A percentile compares a stretch with the other conserved stretches of the same genome.
phyloP scores from a whole-genome alignment of 148 eudicot genomes.

The Nyssa sinensis region DNA sequence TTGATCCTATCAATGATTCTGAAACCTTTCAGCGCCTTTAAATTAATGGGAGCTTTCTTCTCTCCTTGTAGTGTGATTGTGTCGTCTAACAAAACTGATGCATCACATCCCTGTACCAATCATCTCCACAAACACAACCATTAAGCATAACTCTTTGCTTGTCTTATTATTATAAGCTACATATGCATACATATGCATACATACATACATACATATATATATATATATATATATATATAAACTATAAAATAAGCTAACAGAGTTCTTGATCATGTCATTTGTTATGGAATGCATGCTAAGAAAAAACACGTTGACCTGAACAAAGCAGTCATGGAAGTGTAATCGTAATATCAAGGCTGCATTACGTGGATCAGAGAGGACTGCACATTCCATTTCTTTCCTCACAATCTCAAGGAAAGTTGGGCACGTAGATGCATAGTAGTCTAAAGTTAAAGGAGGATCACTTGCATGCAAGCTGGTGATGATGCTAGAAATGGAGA shows the following conservation, averaged over 20 bases:
- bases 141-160: too few relatives aligned
- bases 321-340: conserved; percentile 96
- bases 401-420: conserved; percentile 52
- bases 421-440: conserved; percentile 72
- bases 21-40: conserved; percentile 66
- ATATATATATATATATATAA: too few relatives aligned
- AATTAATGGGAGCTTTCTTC: conserved; percentile 62
- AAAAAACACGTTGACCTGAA: conserved; percentile 54
- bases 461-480: conserved; percentile 34
- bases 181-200: too few relatives aligned
- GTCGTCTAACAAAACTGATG: conserved; percentile 80
- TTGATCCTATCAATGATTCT: conserved; percentile 71
- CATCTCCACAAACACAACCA: background rate
- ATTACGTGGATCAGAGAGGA: conserved; percentile 76
- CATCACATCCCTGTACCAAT: conserved; percentile 85
- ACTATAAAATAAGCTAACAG: too few relatives aligned
- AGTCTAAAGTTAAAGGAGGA: conserved; percentile 63
- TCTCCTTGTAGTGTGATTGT: conserved; percentile 75
- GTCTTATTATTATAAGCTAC: too few relatives aligned
- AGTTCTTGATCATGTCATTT: too few relatives aligned
- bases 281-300: too few relatives aligned
- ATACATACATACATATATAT: too few relatives aligned
- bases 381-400: conserved; percentile 91
- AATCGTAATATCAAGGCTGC: conserved; percentile 75
- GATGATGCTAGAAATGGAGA: conserved; percentile 16